Base-by-base conservation (phyloP, 106 monocot genomes). In the Dendrobium catenatum region DNA sequence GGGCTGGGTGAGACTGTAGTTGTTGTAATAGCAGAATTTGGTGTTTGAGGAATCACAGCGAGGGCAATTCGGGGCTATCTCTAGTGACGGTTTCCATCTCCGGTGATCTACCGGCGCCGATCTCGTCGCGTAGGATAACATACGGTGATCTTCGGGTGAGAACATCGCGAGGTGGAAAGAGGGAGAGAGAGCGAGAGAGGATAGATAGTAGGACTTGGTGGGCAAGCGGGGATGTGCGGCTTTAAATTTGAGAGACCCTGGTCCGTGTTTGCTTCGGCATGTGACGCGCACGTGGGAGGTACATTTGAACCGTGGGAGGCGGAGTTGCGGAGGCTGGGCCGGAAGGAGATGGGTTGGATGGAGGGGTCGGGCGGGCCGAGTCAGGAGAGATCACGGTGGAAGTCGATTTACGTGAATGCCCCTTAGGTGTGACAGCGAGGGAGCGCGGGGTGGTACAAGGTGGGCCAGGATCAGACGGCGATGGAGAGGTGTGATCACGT, bases 1-100 rank as follows among this genome's bases (percentile, higher is more conserved):
- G 68, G 87, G 87, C 74, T 84, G 87, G 49, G 87, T 84, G 27
- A 87, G 87, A 80, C 83, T 87, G 81, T 87, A 87, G 81, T 87
- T 87, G 78, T 87, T 87, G 83, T 87, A 87, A 83, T 87, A 87
- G 83, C 87, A 87, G 87, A 87, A 87, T 72, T 87, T 87, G 83
- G 87, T 87, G 87, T 87, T 87, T 68, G 87, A 61, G 61, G 87
- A 87, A 68, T 87, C 83, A 77, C 87, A 76, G 0, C 82, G 75
- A n/a, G 82, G 82, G 82, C 82, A 82, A 82, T 86, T 93, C 2
- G 91, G 91, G n/a, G 91, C 88, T 0, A 76, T 3, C 81, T 89
- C 91, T 17, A 87, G 79, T 40, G 56, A 75, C 67, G 91, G 86
- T 84, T 86, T 89, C 89, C 89, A 89, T 20, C 75, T 18, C 68